Evolutionary conservation across 768 basidiomycete genomes (phyloP), one percentile per base, ranked within the genome.

Genomic region (Scleroderma citrinum): DNA sequence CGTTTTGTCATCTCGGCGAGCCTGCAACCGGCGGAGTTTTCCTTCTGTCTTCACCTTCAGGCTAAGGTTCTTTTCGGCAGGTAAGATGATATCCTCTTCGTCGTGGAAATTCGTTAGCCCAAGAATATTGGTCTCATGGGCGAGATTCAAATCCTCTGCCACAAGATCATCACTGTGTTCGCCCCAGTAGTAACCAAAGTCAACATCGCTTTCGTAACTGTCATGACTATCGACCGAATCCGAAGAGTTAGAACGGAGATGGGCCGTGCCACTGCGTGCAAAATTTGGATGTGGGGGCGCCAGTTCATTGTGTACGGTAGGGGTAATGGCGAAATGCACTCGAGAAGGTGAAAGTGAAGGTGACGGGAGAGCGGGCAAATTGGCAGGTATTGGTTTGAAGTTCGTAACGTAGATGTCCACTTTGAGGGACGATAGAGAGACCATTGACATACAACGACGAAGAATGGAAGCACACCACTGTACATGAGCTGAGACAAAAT

Each of bases 51-150:
- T 75, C 29, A 90, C 65, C 26, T 64, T 66, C 24, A 67, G 61
- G 45, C 75, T 81, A 21, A 90, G 67, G 51, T 68, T 63, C 8
- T 60, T 69, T 56, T 88, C 86, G 7, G 77, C 82, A 2, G 79
- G 80, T 17, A 79, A 63, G 14, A 70, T 66, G 13, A 75, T 68
- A 51, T 85, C 80, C 37, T 82, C 71, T 53, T 91, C 87, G 21
- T 86, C 87, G 51, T 89, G 85, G 58, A 87, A 91, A 58, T 87
- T 83, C 5, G 86, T 86, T 50, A 85, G 66, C 54, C 89, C 85
- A 5, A 85, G 65, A 1, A 78, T 72, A 46, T 80, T 75, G 36
- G 71, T 71, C 50, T 77, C 75, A 48, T 75, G 73, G 3, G 70
- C 66, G 2, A 68, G 57, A 40, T 61, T 60, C 23, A 74, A 62